phyloP scores from a whole-genome alignment of 257 asterid species.

The Forsythia viridissima region DNA sequence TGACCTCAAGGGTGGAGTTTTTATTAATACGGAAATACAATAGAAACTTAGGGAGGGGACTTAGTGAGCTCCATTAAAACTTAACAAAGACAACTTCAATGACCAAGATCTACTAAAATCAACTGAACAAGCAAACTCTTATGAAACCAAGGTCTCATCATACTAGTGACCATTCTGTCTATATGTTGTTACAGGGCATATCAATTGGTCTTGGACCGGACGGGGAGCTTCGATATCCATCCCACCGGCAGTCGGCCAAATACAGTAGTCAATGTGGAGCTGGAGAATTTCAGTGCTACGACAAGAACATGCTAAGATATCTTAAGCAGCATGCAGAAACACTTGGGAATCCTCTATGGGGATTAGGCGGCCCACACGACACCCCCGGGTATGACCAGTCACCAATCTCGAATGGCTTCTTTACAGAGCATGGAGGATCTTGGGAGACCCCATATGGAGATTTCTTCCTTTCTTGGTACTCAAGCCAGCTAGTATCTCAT shows the following conservation, averaged over 20 bases:
- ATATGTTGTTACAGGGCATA: slow-evolving; percentile 48
- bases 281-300: slow-evolving; percentile 90
- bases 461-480: slow-evolving; percentile 83
- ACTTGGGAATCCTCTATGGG: slow-evolving; percentile 73
- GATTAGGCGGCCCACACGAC: slow-evolving; percentile 83
- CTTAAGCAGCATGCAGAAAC: slow-evolving; percentile 63
- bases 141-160: not conserved
- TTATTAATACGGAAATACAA: not conserved
- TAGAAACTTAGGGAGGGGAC: not conserved
- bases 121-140: not conserved
- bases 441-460: slow-evolving; percentile 86
- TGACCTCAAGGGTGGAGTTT: not conserved
- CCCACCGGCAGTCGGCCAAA: slow-evolving; percentile 44
- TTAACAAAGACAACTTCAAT: not conserved
- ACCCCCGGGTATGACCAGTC: slow-evolving; percentile 47
- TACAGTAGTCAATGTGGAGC: slow-evolving; percentile 39
- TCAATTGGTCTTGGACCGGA: slow-evolving; percentile 88
- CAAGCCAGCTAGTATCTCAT: slow-evolving; percentile 55
- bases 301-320: slow-evolving; percentile 57
- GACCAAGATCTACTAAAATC: not conserved
- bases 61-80: not conserved
- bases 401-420: slow-evolving; percentile 58
- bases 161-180: not conserved
- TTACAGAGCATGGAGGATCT: slow-evolving; percentile 61
- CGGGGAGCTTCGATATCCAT: slow-evolving; percentile 87